A percentile compares a stretch with the other conserved stretches of the same genome.
These are phyloP conservation scores for Hericium rajendrae DNA, from an alignment of 768 basidiomycete species.

Conservation along the genomic window DNA sequence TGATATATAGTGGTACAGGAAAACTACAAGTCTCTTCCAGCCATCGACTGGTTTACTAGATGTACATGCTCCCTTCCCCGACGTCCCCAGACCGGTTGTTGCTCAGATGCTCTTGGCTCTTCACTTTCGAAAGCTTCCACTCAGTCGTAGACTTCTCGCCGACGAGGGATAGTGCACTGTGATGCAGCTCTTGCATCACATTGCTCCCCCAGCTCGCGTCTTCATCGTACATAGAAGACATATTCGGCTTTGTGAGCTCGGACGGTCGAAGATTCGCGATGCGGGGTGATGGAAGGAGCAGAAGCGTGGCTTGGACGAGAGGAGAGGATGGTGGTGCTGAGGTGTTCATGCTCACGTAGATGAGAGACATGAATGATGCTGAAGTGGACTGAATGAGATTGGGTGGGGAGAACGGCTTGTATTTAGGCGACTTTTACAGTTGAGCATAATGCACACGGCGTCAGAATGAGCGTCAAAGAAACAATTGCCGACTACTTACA, in stretches of 20 bases:
- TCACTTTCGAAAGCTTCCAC: conserved; percentile 10
- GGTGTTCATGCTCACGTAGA: background rate
- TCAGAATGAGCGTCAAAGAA: background rate
- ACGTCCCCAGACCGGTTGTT: conserved; percentile 6
- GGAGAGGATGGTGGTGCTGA: background rate
- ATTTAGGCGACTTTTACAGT: background rate
- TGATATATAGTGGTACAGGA: too few relatives aligned
- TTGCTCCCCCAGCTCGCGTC: conserved; percentile 3
- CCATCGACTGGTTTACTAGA: conserved; percentile 1
- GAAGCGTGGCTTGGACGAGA: conserved; percentile 3
- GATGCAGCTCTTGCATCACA: conserved; percentile 7
- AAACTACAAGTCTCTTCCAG: too few relatives aligned
- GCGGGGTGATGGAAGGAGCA: conserved; percentile 13
- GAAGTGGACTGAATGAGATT: conserved; percentile 18
- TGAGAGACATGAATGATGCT: conserved; percentile 16
- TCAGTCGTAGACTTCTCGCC: background rate
- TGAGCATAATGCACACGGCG: background rate
- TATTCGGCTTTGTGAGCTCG: background rate
- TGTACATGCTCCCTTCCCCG: conserved; percentile 17
- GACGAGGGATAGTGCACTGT: background rate
- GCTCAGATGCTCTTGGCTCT: background rate
- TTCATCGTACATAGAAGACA: background rate
- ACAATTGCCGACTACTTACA: background rate
- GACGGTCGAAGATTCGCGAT: conserved; percentile 1
- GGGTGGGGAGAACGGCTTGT: conserved; percentile 14